Evolutionary conservation across 2,329 filamentous ascomycete genomes (phyloP), one percentile per base, ranked within the genome.

Genomic region (Sclerotinia minor): DNA sequence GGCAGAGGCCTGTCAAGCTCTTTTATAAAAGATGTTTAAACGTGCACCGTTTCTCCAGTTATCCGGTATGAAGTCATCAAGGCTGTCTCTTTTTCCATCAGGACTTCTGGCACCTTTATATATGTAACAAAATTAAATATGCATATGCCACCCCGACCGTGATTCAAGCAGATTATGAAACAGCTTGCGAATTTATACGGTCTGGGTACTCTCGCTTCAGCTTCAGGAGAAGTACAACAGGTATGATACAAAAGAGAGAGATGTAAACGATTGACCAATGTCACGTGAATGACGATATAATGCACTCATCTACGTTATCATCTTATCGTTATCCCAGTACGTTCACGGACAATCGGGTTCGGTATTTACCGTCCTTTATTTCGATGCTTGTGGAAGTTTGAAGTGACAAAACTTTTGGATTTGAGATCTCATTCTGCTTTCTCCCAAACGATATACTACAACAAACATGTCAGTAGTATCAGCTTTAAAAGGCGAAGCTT

Each of bases 401-500:
- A 61, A 50, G 59, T 61, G 45, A 61, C 59, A 61, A 61, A 61
- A 61, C 59, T 38, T 61, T 61, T 61, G 45, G 19, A 50, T 50
- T 26, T 50, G 58, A 65, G 41, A 58, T 29, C 29, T 21, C 29
- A 41, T 24, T 38, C n/a, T 45, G 21, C n/a, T 26, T 53, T 63
- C 45, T 44, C 21, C 47, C 47, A 64, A 59, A 47, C 26, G 7
- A 65, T 49, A 29, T 58, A n/a, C 26, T 41, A 35, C 45, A 45
- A 29, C 67, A 75, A 45, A 32, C 7, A 77, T 77, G 76, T 77
- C 76, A 24, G 65, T 71, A 13, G 58, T 73, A 29, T 60, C 73
- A 57, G 70, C 68, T 54, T 54, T 70, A 19, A 77, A 74, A 68
- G 73, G 73, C 29, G 75, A 77, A 67, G 66, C 71, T 17, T 72